A percentile compares a stretch with the other conserved stretches of the same genome.
Evolutionary conservation across 306 rosid species (phyloP).

Genomic region (Cicer bijugum): DNA sequence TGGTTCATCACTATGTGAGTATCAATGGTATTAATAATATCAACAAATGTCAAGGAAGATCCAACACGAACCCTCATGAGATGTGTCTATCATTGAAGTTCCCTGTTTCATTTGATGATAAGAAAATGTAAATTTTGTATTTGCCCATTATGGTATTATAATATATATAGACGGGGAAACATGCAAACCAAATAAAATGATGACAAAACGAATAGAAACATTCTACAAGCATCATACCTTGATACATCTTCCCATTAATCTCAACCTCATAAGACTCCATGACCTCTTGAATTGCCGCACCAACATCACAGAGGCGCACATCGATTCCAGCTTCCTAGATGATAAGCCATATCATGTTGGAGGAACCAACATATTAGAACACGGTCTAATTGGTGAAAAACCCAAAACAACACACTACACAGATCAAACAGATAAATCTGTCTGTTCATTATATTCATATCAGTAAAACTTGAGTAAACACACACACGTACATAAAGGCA

Average conservation of each 20-base stretch:
- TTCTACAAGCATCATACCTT: constrained; percentile 60
- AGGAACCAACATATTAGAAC: constrained; percentile 35
- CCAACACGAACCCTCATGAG: constrained; percentile 2
- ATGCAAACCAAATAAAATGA: constrained; percentile 4
- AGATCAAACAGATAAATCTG: neutral
- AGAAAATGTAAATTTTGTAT: neutral
- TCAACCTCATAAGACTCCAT: constrained; percentile 97
- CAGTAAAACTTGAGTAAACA: neutral
- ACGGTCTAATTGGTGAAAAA: constrained; percentile 30
- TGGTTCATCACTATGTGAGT: neutral
- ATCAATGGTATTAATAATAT: neutral
- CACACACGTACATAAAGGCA: neutral
- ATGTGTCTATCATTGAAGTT: neutral
- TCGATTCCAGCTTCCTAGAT: constrained; percentile 92
- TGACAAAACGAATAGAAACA: neutral
- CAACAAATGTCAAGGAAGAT: constrained; percentile 9
- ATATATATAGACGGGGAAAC: constrained; percentile 16
- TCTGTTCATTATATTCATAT: constrained; percentile 5
- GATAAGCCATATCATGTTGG: constrained; percentile 35
- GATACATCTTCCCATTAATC: constrained; percentile 88
- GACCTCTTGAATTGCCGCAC: constrained; percentile 98
- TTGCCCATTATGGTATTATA: neutral
- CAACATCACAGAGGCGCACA: constrained; percentile 95
- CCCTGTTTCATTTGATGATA: constrained; percentile 1
- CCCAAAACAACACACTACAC: constrained; percentile 22